Evolutionary conservation across 345 rosid species (phyloP).

Genomic region (Iberis pinnata): DNA sequence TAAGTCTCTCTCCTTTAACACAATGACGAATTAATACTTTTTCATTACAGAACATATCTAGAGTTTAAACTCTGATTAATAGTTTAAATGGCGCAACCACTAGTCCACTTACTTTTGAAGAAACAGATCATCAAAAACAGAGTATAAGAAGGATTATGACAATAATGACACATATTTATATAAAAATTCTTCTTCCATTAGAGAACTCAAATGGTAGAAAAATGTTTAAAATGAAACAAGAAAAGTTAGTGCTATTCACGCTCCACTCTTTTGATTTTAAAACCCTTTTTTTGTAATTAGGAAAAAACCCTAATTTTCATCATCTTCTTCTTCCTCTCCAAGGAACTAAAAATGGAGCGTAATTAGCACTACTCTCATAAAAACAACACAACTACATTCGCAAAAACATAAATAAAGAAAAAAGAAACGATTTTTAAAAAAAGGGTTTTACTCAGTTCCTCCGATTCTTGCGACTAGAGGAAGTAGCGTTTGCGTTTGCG

Average conservation of each 20-base stretch:
- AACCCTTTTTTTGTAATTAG: constrained; percentile 18
- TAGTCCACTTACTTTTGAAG: too few relatives aligned
- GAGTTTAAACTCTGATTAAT: too few relatives aligned
- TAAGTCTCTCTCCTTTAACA: neutral
- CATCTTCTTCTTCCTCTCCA: constrained; percentile 21
- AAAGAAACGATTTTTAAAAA: neutral
- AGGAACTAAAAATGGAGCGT: constrained; percentile 46
- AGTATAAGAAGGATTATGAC: neutral
- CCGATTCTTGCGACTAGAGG: constrained; percentile 29
- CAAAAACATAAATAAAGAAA: neutral
- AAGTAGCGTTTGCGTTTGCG: constrained; percentile 20
- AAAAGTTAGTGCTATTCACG: constrained; percentile 45
- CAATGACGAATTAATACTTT: too few relatives aligned
- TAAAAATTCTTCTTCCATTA: constrained; percentile 33
- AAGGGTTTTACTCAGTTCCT: constrained; percentile 33
- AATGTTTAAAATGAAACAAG: constrained; percentile 14
- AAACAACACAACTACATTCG: constrained; percentile 17
- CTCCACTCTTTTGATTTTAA: constrained; percentile 36
- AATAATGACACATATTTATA: constrained; percentile 23
- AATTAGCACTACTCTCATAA: constrained; percentile 47
- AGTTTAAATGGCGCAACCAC: too few relatives aligned
- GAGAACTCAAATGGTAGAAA: constrained; percentile 26
- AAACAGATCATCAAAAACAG: constrained; percentile 9
- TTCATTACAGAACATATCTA: too few relatives aligned
- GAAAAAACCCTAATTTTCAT: constrained; percentile 23